A percentile compares a stretch with the other conserved stretches of the same genome.
Evolutionary conservation across 2,329 filamentous ascomycete species (phyloP).

Genomic region (Ophiostoma triangulosporum): DNA sequence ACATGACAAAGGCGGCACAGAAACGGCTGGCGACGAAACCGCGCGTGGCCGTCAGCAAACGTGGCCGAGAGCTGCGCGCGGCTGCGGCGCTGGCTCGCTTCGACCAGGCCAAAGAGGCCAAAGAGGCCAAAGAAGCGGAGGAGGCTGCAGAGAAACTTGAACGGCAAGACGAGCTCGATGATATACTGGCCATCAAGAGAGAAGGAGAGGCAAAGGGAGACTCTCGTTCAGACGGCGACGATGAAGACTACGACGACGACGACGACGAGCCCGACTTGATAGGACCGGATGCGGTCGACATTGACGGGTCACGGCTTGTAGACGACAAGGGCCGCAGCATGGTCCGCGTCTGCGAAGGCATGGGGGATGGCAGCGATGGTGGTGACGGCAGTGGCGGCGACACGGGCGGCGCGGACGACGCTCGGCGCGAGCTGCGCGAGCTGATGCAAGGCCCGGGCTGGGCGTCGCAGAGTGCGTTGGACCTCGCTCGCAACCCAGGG

Average conservation of each 20-base stretch:
- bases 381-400: neutral
- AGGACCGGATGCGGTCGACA: conserved; percentile 44
- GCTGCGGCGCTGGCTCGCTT: conserved; percentile 67
- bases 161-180: conserved; percentile 20
- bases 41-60: conserved; percentile 58
- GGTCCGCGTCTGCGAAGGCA: conserved; percentile 61
- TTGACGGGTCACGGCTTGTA: conserved; percentile 47
- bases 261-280: conserved; percentile 32
- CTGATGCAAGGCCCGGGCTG: conserved; percentile 30
- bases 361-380: conserved; percentile 40
- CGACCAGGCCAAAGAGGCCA: conserved; percentile 39
- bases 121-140: no score
- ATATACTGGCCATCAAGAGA: conserved; percentile 17
- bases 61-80: conserved; percentile 62
- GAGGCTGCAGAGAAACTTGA: conserved; percentile 20
- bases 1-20: neutral
- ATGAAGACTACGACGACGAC: conserved; percentile 33
- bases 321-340: conserved; percentile 55
- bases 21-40: conserved; percentile 51
- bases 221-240: conserved; percentile 29
- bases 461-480: neutral
- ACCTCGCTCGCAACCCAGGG: neutral
- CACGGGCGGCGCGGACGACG: neutral
- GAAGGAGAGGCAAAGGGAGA: conserved; percentile 22
- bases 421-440: conserved; percentile 49